A percentile compares a stretch with the other conserved stretches of the same genome.
These are phyloP conservation scores for Davidsoniella neocaledoniae DNA, from an alignment of 2,329 filamentous ascomycete genomes.

Conservation along the genomic window DNA sequence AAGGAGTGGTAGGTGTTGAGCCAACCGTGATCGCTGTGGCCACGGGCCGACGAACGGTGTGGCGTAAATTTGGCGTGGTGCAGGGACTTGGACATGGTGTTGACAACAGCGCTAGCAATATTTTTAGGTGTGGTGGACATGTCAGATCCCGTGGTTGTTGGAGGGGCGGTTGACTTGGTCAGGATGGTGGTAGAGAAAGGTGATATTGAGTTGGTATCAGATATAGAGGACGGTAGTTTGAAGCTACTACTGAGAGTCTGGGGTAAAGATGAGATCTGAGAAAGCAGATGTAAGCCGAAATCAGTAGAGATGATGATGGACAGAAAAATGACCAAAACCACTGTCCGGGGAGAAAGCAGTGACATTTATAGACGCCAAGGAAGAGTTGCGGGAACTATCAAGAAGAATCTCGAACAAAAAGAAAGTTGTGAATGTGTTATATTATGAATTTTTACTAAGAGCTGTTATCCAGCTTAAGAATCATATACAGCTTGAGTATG, in stretches of 20 bases:
- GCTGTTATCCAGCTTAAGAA: too few relatives aligned
- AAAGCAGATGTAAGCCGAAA: slow-evolving; percentile 12
- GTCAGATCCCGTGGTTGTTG: slow-evolving; percentile 7
- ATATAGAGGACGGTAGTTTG: slow-evolving; percentile 11
- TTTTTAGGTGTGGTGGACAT: slow-evolving; percentile 24
- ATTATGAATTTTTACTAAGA: too few relatives aligned
- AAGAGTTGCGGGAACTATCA: neutral
- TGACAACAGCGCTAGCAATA: slow-evolving; percentile 20
- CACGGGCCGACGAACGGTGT: slow-evolving; percentile 54
- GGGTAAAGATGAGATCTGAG: slow-evolving; percentile 14
- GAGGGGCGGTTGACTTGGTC: slow-evolving; percentile 1
- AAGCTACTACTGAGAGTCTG: slow-evolving; percentile 6
- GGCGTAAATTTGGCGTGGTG: slow-evolving; percentile 55
- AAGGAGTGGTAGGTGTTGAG: slow-evolving; percentile 78
- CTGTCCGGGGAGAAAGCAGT: slow-evolving; percentile 19
- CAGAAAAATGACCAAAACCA: slow-evolving; percentile 22
- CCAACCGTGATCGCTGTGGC: slow-evolving; percentile 73
- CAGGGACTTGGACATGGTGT: slow-evolving; percentile 45
- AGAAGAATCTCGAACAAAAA: neutral
- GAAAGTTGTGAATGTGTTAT: too few relatives aligned
- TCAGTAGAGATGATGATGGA: slow-evolving; percentile 22
- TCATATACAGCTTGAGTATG: too few relatives aligned
- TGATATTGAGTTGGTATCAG: slow-evolving; percentile 12
- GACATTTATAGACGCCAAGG: slow-evolving; percentile 23
- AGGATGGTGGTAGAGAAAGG: slow-evolving; percentile 12